phyloP scores from a whole-genome alignment of 2,329 filamentous ascomycete species.

The Pseudocercospora vitis region DNA sequence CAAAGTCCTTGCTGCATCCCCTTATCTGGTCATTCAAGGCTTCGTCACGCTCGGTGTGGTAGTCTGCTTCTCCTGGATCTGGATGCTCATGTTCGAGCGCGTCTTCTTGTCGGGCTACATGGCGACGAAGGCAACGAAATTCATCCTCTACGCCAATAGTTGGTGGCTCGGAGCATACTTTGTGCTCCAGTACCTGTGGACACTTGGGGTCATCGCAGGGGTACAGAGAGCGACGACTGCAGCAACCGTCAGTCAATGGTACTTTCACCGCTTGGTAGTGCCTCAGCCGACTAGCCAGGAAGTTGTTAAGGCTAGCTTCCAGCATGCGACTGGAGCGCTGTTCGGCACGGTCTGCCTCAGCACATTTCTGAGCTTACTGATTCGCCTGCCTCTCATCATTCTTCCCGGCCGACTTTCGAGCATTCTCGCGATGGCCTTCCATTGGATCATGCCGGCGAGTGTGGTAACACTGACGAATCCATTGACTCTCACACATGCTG shows the following conservation, averaged over 20 bases:
- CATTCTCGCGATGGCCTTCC: slow-evolving; percentile 68
- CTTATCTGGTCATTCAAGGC: slow-evolving; percentile 79
- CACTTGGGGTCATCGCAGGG: slow-evolving; percentile 79
- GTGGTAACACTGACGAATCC: slow-evolving; percentile 87
- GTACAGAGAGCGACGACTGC: slow-evolving; percentile 89
- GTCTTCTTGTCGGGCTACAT: slow-evolving; percentile 95
- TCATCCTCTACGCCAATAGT: slow-evolving; percentile 81
- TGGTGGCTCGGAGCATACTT: slow-evolving; percentile 97
- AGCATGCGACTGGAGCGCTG: slow-evolving; percentile 79
- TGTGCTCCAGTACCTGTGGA: slow-evolving; percentile 94
- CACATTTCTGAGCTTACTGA: slow-evolving; percentile 74
- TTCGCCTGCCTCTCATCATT: slow-evolving; percentile 81
- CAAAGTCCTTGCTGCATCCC: slow-evolving; percentile 80
- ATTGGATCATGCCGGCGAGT: slow-evolving; percentile 79
- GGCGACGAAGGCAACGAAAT: slow-evolving; percentile 60
- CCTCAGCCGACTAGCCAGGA: slow-evolving; percentile 75
- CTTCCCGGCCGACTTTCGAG: slow-evolving; percentile 74
- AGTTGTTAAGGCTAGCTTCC: slow-evolving; percentile 78
- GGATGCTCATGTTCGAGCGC: slow-evolving; percentile 94
- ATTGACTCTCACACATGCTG: slow-evolving; percentile 85
- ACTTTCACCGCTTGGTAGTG: slow-evolving; percentile 86
- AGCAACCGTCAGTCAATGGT: slow-evolving; percentile 97
- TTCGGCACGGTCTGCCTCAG: slow-evolving; percentile 92
- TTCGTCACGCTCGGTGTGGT: slow-evolving; percentile 73
- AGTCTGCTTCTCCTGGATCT: slow-evolving; percentile 89